Percentiles rank a stretch among this genome's conserved stretches.
Evolutionary conservation across 2,329 filamentous ascomycete genomes (phyloP).

Genomic region (Stachybotrys chartarum): DNA sequence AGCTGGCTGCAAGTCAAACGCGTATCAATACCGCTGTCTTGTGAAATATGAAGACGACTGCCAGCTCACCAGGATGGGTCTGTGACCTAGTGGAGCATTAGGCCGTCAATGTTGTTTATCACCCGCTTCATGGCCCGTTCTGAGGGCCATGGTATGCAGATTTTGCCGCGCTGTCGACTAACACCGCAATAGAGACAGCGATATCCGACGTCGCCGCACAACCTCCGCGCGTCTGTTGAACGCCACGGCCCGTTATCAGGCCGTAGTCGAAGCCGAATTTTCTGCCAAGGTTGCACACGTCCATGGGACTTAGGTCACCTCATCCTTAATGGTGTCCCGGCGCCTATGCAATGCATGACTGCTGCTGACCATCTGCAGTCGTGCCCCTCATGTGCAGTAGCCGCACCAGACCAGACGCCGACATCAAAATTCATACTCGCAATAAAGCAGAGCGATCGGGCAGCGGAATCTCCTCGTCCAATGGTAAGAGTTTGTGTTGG

Average conservation of each 20-base stretch:
- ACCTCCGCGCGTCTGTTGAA: background rate
- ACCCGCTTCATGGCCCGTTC: background rate
- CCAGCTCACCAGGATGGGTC: background rate
- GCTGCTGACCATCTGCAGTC: background rate
- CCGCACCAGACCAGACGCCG: background rate
- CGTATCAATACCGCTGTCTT: no score
- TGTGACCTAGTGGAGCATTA: background rate
- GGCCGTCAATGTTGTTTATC: background rate
- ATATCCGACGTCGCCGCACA: background rate
- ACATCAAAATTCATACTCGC: no score
- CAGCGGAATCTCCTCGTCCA: no score
- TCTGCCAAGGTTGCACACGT: background rate
- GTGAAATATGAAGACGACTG: background rate
- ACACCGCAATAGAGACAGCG: background rate
- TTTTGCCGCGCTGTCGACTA: background rate
- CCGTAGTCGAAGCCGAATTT: background rate
- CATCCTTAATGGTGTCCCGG: conserved; percentile 7
- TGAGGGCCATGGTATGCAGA: background rate
- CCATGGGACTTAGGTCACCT: background rate
- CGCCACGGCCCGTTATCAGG: background rate
- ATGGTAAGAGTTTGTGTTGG: no score
- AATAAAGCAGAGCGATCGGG: no score
- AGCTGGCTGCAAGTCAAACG: no score
- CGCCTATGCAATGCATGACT: conserved; percentile 15
- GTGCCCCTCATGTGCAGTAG: background rate